phyloP scores from a whole-genome alignment of 2,329 filamentous ascomycete genomes.

The Amphichorda felina region DNA sequence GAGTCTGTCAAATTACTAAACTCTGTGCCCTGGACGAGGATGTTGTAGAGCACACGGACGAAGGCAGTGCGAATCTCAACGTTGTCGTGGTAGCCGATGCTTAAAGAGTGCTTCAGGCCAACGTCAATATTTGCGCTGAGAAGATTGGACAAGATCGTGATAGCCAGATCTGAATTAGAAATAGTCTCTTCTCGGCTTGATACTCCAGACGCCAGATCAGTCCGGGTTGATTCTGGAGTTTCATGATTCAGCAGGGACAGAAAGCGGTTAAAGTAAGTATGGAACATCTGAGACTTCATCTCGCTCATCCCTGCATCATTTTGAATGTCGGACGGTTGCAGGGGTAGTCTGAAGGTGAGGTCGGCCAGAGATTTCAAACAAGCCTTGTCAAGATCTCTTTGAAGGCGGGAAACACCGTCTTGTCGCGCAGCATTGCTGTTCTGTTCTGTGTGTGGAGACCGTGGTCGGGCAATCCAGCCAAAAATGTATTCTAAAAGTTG shows the following conservation, averaged over 20 bases:
- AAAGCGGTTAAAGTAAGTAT: conserved; percentile 60
- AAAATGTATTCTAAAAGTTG: conserved; percentile 58
- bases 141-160: conserved; percentile 56
- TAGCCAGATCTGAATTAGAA: conserved; percentile 49
- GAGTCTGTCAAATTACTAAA: conserved; percentile 58
- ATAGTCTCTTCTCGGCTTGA: conserved; percentile 38
- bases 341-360: conserved; percentile 52
- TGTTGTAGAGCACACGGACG: conserved; percentile 58
- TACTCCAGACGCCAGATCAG: conserved; percentile 17
- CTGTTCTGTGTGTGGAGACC: conserved; percentile 34
- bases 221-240: conserved; percentile 23
- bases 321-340: conserved; percentile 54
- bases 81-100: conserved; percentile 60
- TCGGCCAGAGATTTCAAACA: conserved; percentile 54
- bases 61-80: conserved; percentile 59
- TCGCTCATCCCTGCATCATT: conserved; percentile 56
- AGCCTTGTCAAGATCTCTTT: conserved; percentile 54
- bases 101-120: conserved; percentile 56
- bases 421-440: conserved; percentile 28
- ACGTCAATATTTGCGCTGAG: conserved; percentile 62
- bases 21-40: conserved; percentile 59
- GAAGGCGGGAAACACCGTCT: conserved; percentile 46
- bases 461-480: conserved; percentile 53
- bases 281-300: conserved; percentile 60
- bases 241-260: conserved; percentile 53